Conservation (phyloP, 2,329 filamentous ascomycete genomes). For the Neoarthrinium moseri region DNA sequence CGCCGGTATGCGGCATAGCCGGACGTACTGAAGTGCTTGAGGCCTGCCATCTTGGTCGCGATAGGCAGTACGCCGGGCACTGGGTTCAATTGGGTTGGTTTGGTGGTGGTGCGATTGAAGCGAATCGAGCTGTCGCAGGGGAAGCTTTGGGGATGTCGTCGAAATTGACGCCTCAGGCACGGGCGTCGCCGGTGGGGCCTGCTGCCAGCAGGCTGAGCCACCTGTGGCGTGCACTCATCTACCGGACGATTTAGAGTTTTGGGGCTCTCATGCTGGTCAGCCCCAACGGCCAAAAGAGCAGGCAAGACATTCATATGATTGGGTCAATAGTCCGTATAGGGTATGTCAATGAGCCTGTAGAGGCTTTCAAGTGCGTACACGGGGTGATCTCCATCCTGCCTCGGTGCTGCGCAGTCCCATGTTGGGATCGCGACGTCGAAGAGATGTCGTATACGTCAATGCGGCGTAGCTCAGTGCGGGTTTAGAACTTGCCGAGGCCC, state of each 20-base stretch:
- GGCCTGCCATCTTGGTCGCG: conserved; percentile 39
- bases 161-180: neutral
- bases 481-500: neutral
- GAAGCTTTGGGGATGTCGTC: conserved; percentile 7
- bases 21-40: conserved; percentile 42
- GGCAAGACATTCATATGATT: no score
- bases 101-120: conserved; percentile 6
- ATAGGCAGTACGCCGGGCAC: conserved; percentile 17
- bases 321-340: no score
- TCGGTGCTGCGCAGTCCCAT: no score
- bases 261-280: no score
- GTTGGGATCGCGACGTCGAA: no score
- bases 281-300: no score
- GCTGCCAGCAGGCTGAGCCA: neutral
- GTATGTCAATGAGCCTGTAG: no score
- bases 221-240: neutral
- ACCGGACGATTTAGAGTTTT: no score
- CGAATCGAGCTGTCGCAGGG: neutral
- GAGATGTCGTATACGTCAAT: neutral
- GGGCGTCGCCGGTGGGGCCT: neutral
- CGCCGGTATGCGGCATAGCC: no score
- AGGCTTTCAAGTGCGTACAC: no score
- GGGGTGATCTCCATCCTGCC: no score
- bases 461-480: no score
- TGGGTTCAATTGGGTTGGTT: conserved; percentile 9